Conservation (phyloP, 139 green algal species). For the Chlorella sp. region DNA sequence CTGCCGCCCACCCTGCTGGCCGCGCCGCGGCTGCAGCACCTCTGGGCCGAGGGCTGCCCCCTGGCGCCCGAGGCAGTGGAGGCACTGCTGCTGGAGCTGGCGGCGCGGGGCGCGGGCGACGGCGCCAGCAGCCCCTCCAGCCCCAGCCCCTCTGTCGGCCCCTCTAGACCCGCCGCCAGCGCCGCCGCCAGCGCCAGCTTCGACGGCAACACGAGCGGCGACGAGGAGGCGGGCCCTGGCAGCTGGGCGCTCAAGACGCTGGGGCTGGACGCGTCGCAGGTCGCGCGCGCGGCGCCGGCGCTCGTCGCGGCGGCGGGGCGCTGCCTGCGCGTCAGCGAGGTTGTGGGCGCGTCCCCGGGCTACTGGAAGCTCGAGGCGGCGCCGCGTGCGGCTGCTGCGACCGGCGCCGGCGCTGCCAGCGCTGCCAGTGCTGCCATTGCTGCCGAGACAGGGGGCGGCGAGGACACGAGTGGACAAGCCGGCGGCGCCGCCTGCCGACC, state of each 20-base stretch:
- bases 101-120: conserved; percentile 1
- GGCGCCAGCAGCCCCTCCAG: too few relatives aligned
- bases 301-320: conserved; percentile 3
- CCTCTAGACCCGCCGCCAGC: not conserved
- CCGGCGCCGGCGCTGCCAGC: conserved; percentile 20
- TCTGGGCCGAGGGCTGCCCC: conserved; percentile 85
- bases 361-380: conserved; percentile 86
- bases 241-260: conserved; percentile 41
- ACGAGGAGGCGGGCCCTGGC: too few relatives aligned
- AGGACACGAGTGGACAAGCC: too few relatives aligned
- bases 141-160: too few relatives aligned
- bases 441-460: too few relatives aligned
- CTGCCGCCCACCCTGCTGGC: conserved; percentile 32
- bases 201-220: too few relatives aligned
- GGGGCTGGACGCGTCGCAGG: conserved; percentile 53
- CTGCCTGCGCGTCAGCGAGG: conserved; percentile 19
- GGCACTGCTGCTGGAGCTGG: conserved; percentile 35
- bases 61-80: conserved; percentile 35
- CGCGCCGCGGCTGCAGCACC: too few relatives aligned
- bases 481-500: too few relatives aligned
- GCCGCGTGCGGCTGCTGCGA: conserved; percentile 15
- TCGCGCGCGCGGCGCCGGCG: not conserved
- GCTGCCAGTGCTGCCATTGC: too few relatives aligned
- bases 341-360: conserved; percentile 36
- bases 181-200: too few relatives aligned